These are phyloP conservation scores for Bothriochloa decipiens DNA, from an alignment of 176 grass and related monocot species.

Conservation along the genomic window DNA sequence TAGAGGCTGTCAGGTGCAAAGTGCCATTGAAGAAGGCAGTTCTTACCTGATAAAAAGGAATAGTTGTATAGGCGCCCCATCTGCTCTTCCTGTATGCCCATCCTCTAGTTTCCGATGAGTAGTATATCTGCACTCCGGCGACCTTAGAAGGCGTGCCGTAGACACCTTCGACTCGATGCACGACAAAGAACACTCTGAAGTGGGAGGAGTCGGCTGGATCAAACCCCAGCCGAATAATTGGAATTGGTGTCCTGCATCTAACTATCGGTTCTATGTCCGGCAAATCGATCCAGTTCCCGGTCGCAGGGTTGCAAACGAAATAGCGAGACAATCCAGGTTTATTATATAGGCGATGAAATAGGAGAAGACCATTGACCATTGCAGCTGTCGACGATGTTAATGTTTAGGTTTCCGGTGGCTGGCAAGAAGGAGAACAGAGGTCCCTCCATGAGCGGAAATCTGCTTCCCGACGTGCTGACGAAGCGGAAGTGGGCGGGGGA, in stretches of 20 bases:
- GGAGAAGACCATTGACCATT: not conserved
- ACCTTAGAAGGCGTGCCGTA: not conserved
- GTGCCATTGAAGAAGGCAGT: not conserved
- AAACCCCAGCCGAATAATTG: not conserved
- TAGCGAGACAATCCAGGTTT: not conserved
- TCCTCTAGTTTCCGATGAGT: not conserved
- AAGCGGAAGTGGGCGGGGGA: not conserved
- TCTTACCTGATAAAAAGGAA: too few relatives aligned
- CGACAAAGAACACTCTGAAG: not conserved
- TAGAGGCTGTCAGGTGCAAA: not conserved
- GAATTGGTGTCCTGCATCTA: too few relatives aligned
- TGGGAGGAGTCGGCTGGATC: not conserved
- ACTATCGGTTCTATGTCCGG: not conserved
- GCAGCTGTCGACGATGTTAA: not conserved
- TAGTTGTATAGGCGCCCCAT: not conserved
- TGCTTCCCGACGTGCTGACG: not conserved
- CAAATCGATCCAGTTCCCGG: not conserved
- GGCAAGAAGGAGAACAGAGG: not conserved
- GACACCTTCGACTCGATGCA: too few relatives aligned
- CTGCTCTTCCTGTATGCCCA: not conserved
- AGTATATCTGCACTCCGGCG: not conserved
- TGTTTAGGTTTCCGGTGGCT: rapidly evolving
- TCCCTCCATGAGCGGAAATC: not conserved
- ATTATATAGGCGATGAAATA: not conserved
- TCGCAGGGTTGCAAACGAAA: not conserved